Percentiles rank a stretch among this genome's conserved stretches.
Conservation (phyloP, 768 basidiomycete species). For the Leccinellum luteum region DNA sequence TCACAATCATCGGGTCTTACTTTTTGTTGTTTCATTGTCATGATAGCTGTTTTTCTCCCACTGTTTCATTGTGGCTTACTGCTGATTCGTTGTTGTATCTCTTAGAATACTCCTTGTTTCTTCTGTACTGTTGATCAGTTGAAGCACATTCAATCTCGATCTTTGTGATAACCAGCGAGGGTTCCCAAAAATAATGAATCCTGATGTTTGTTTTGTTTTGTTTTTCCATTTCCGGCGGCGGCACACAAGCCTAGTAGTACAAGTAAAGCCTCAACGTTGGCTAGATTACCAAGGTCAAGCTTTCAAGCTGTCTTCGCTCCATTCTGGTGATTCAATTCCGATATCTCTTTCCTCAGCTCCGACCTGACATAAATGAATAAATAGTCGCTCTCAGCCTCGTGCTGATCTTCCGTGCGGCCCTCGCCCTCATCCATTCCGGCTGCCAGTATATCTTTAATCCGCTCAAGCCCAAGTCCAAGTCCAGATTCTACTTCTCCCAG, state of each 20-base stretch:
- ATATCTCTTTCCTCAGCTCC: not conserved
- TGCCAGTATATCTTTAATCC: slow-evolving; percentile 2
- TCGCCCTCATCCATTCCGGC: slow-evolving; percentile 19
- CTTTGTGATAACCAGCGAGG: too few relatives aligned
- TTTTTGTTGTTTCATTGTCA: slow-evolving; percentile 1
- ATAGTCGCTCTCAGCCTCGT: slow-evolving; percentile 31
- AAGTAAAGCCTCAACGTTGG: not conserved
- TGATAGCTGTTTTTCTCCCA: slow-evolving; percentile 6
- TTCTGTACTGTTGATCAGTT: slow-evolving; percentile 2
- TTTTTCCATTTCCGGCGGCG: slow-evolving; percentile 12
- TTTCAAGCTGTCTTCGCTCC: slow-evolving; percentile 30
- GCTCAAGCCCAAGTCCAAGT: not conserved
- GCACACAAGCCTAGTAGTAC: not conserved
- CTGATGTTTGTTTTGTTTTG: too few relatives aligned
- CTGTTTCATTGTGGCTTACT: slow-evolving; percentile 2
- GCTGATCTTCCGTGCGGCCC: slow-evolving; percentile 30
- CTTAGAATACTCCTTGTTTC: not conserved
- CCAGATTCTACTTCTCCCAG: not conserved
- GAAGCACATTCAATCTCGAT: not conserved
- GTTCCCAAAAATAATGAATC: too few relatives aligned
- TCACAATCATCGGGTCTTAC: slow-evolving; percentile 6
- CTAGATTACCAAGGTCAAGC: not conserved
- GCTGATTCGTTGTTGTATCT: slow-evolving; percentile 11
- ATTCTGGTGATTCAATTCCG: slow-evolving; percentile 19
- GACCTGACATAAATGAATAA: slow-evolving; percentile 1